Conservation (phyloP, 176 grass and related monocot species). For the Oryza coarctata region DNA sequence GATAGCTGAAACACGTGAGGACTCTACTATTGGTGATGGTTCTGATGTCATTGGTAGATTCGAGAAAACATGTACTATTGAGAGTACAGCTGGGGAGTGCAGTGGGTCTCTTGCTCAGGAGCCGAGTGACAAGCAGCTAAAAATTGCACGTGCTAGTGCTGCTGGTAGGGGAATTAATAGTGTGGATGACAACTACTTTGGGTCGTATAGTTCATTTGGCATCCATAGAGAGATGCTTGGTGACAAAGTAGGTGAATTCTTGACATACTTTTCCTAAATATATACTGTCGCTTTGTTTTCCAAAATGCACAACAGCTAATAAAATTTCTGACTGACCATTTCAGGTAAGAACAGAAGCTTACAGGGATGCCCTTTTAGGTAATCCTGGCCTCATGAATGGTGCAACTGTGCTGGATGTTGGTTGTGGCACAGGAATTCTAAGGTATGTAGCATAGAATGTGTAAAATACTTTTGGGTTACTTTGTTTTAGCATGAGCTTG, state of each 20-base stretch:
- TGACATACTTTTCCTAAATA: background rate
- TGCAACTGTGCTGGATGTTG: conserved; percentile 88
- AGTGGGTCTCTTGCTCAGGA: conserved; percentile 21
- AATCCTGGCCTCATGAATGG: conserved; percentile 74
- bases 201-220: conserved; percentile 83
- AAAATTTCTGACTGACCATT: conserved; percentile 15
- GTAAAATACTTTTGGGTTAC: background rate
- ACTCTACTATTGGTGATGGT: background rate
- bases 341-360: conserved; percentile 90
- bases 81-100: background rate
- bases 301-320: background rate
- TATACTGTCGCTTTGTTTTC: conserved; percentile 17
- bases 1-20: conserved; percentile 7
- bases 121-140: conserved; percentile 54
- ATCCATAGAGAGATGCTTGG: conserved; percentile 98
- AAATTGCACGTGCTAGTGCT: conserved; percentile 49
- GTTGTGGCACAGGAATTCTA: conserved; percentile 95
- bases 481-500: conserved; percentile 6
- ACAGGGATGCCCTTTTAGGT: conserved; percentile 73
- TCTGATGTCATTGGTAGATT: conserved; percentile 33
- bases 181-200: conserved; percentile 91
- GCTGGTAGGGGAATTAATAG: conserved; percentile 60
- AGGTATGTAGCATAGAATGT: conserved; percentile 45
- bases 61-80: conserved; percentile 28
- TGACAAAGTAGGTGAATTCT: conserved; percentile 65